Evolutionary conservation across 768 basidiomycete species (phyloP).

Genomic region (Termitomyces sp.): DNA sequence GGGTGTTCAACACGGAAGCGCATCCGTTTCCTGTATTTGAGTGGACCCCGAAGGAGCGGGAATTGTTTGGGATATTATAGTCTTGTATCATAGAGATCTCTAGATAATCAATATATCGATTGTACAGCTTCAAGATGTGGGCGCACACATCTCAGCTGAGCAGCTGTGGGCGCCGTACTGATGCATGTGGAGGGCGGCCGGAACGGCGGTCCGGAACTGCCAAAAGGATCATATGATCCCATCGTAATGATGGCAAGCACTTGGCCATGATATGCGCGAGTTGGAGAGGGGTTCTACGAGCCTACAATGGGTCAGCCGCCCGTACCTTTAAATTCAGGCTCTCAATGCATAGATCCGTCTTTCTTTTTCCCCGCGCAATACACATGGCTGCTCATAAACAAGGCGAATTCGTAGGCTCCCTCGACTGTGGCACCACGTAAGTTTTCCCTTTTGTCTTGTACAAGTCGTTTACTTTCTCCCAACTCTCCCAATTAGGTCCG

Average conservation of each 20-base stretch:
- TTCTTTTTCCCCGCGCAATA: constrained; percentile 8
- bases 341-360: neutral
- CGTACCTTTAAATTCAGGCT: constrained; percentile 6
- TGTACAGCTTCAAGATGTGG: neutral
- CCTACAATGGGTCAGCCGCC: constrained; percentile 3
- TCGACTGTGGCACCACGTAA: constrained; percentile 95
- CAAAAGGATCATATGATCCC: constrained; percentile 5
- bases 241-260: neutral
- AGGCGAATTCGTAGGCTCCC: constrained; percentile 84
- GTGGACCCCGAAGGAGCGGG: constrained; percentile 52
- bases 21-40: constrained; percentile 72
- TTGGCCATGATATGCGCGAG: constrained; percentile 10
- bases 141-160: neutral
- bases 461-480: neutral
- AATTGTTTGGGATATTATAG: constrained; percentile 31
- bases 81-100: neutral
- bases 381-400: constrained; percentile 36
- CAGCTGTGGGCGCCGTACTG: neutral
- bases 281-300: constrained; percentile 8
- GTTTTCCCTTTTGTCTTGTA: constrained; percentile 19
- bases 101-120: neutral
- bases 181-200: neutral
- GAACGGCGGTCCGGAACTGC: constrained; percentile 12
- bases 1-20: constrained; percentile 67
- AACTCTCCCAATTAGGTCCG: constrained; percentile 48